These are phyloP conservation scores for Phytophthora ramorum DNA, from an alignment of 352 stramenopile species.

Conservation along the genomic window DNA sequence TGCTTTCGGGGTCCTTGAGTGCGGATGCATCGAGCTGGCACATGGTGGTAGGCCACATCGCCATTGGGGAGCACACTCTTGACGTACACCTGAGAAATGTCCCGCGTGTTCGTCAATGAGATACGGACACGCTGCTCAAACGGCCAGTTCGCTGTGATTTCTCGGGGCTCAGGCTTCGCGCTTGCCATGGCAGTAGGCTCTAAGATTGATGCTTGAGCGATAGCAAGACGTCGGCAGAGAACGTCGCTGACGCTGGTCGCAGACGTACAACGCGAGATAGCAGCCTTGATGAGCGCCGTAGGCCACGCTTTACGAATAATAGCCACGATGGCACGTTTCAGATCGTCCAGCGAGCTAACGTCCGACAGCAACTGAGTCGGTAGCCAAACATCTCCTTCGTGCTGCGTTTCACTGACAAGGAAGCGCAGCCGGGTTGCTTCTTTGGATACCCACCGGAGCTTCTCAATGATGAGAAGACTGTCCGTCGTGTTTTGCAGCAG, in stretches of 20 bases:
- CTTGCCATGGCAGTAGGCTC: constrained; percentile 22
- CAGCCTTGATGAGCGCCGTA: constrained; percentile 19
- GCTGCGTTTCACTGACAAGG: constrained; percentile 25
- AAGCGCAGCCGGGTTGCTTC: constrained; percentile 38
- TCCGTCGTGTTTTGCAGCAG: constrained; percentile 21
- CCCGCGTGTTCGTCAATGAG: constrained; percentile 34
- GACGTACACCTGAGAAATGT: constrained; percentile 48
- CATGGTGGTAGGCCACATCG: constrained; percentile 41
- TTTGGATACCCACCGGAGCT: constrained; percentile 25
- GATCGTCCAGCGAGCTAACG: constrained; percentile 35
- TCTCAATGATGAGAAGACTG: constrained; percentile 24
- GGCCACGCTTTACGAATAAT: constrained; percentile 46
- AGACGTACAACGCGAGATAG: constrained; percentile 18
- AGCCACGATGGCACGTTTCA: constrained; percentile 43
- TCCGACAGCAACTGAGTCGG: constrained; percentile 24
- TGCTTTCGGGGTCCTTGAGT: constrained; percentile 24
- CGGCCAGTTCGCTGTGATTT: constrained; percentile 62
- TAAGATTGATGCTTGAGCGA: constrained; percentile 32
- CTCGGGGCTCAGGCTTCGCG: constrained; percentile 39
- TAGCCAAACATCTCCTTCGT: constrained; percentile 36
- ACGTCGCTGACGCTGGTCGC: neutral
- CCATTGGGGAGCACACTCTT: constrained; percentile 59
- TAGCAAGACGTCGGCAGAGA: constrained; percentile 17
- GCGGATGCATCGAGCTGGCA: constrained; percentile 35
- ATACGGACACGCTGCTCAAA: constrained; percentile 46